Conservation (phyloP, 2,329 filamentous ascomycete species). For the Talaromyces pinophilus region DNA sequence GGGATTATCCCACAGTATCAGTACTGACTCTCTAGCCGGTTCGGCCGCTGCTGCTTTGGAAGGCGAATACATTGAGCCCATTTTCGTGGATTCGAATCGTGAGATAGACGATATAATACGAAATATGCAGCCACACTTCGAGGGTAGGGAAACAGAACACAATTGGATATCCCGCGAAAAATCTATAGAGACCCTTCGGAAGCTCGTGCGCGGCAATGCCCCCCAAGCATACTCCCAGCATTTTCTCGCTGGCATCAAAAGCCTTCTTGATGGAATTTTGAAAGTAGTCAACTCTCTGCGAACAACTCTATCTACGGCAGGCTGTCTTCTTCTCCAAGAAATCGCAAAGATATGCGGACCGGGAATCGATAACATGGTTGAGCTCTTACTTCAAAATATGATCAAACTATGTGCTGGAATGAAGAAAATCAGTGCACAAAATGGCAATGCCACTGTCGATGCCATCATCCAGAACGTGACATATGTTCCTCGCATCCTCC, state of each 20-base stretch:
- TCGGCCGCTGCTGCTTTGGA: constrained; percentile 56
- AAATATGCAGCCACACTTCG: constrained; percentile 78
- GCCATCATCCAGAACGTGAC: constrained; percentile 75
- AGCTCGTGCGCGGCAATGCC: constrained; percentile 80
- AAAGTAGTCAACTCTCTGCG: constrained; percentile 81
- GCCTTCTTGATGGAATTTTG: constrained; percentile 80
- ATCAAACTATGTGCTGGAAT: constrained; percentile 87
- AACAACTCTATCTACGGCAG: constrained; percentile 87
- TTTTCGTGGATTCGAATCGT: constrained; percentile 78
- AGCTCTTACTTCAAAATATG: constrained; percentile 83
- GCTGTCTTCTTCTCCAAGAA: constrained; percentile 81
- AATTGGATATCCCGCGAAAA: constrained; percentile 91
- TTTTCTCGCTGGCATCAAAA: constrained; percentile 71
- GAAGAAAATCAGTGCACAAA: constrained; percentile 88
- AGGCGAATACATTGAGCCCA: constrained; percentile 71
- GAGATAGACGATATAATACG: constrained; percentile 87
- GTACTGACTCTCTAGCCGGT: constrained; percentile 24
- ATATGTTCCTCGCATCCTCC: constrained; percentile 77
- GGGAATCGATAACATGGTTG: constrained; percentile 82
- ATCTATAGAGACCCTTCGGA: constrained; percentile 72
- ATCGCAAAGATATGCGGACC: constrained; percentile 74
- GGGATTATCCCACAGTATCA: constrained; percentile 26
- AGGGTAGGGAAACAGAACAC: constrained; percentile 83
- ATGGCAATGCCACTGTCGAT: constrained; percentile 79
- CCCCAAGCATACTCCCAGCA: constrained; percentile 71